phyloP scores from a whole-genome alignment of 306 rosid species.

The Dryas octopetala region DNA sequence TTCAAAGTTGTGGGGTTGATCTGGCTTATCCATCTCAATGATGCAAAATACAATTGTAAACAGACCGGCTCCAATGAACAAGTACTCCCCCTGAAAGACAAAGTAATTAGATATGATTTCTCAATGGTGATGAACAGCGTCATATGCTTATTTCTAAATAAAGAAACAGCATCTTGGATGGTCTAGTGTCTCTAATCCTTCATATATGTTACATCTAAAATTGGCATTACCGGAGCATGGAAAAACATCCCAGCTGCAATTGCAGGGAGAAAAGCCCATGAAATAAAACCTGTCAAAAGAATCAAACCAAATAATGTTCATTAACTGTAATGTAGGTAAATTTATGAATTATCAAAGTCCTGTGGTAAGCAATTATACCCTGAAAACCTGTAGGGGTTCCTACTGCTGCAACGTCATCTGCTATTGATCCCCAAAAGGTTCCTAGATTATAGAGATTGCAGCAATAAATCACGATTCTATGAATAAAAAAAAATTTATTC shows the following conservation, averaged over 20 bases:
- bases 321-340: background rate
- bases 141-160: background rate
- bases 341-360: conserved; percentile 3
- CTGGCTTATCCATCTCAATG: conserved; percentile 96
- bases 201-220: background rate
- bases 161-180: background rate
- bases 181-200: conserved; percentile 4
- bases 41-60: conserved; percentile 76
- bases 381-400: conserved; percentile 94
- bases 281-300: conserved; percentile 60
- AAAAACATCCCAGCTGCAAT: conserved; percentile 72
- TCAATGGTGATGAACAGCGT: background rate
- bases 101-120: background rate
- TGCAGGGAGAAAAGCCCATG: conserved; percentile 91
- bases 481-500: background rate
- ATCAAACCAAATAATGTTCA: conserved; percentile 12
- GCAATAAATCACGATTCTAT: background rate
- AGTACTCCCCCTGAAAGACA: conserved; percentile 75
- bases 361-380: conserved; percentile 40
- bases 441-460: conserved; percentile 38
- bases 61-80: conserved; percentile 78
- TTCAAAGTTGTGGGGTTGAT: conserved; percentile 88
- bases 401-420: conserved; percentile 54
- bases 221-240: conserved; percentile 68
- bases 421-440: conserved; percentile 70